Evolutionary conservation across 371 early-diverging fungal species (phyloP), one percentile per base, ranked within the genome.

Genomic region (Actinomucor elegans): DNA sequence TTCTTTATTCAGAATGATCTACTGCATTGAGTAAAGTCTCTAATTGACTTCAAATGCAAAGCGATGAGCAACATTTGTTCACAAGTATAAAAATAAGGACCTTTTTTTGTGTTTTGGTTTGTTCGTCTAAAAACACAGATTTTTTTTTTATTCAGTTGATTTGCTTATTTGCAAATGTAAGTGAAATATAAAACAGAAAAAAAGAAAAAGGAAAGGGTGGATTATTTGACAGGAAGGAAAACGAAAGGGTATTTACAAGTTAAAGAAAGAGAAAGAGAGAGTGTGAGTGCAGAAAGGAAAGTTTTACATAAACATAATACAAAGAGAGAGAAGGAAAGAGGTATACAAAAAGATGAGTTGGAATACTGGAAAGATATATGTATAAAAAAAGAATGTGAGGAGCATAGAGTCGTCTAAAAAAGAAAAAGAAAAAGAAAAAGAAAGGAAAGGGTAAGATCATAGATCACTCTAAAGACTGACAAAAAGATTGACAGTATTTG

Each of bases 401-500:
- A 15, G 31, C 45, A 45, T 27, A 45, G 11, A 18, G 6, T 17
- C 3, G 5, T 18, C 12, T 15, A 2, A 44, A 11, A 29, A 29
- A 29, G 26, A 29, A 27, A 18, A 2, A 28, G n/a, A 48, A n/a
- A 18, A 27, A 12, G 48, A 35, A 31, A 42, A 24, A 32, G 32
- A 49, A 40, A 27, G 44, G 41, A 34, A 42, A 45, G 55, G 36
- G n/a, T n/a, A n/a, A n/a, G n/a, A 41, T 34, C 24, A 48, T 33
- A 29, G 27, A 11, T 5, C 18, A 31, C 6, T 43, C 55, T 61
- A 69, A 15, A 67, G 29, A 18, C 58, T 64, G 49, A 74, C 61
- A 55, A 66, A 70, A 3, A 71, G 28, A 36, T 60, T 64, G 46
- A 69, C 57, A 14, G 65, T 48, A 53, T 60, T 74, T 9, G 59